Conservation (phyloP, 371 early-diverging fungal species). For the Entomophthora muscae region DNA sequence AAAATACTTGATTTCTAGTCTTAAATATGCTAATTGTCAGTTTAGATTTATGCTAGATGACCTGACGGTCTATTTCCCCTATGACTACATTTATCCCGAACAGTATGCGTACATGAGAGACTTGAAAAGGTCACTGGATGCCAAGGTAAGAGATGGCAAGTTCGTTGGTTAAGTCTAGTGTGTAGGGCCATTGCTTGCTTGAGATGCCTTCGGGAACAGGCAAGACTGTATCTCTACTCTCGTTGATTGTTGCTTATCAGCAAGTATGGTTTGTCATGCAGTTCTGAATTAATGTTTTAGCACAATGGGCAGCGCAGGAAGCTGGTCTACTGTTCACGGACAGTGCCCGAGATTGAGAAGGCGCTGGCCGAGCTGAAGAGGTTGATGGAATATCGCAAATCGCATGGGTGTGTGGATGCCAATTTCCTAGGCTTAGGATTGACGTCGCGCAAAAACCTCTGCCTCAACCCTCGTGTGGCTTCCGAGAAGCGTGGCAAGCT, state of each 20-base stretch:
- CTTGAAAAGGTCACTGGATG: constrained; percentile 82
- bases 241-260: constrained; percentile 95
- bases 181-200: constrained; percentile 82
- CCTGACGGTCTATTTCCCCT: constrained; percentile 94
- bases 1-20: too few relatives aligned
- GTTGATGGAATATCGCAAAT: constrained; percentile 65
- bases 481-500: constrained; percentile 69
- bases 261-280: constrained; percentile 23
- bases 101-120: constrained; percentile 98
- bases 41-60: constrained; percentile 78
- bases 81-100: constrained; percentile 98
- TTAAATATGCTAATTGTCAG: too few relatives aligned
- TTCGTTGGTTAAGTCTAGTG: neutral
- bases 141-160: constrained; percentile 31
- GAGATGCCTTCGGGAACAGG: constrained; percentile 99
- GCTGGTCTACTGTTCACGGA: constrained; percentile 96
- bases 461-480: constrained; percentile 76
- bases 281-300: constrained; percentile 11
- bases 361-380: constrained; percentile 92
- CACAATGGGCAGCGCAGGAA: constrained; percentile 78
- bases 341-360: constrained; percentile 98
- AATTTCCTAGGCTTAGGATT: constrained; percentile 90
- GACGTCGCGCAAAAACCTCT: constrained; percentile 89
- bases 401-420: constrained; percentile 40
- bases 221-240: constrained; percentile 94